Evolutionary conservation across 202 grass and related monocot genomes (phyloP).

Genomic region (Zizania palustris): DNA sequence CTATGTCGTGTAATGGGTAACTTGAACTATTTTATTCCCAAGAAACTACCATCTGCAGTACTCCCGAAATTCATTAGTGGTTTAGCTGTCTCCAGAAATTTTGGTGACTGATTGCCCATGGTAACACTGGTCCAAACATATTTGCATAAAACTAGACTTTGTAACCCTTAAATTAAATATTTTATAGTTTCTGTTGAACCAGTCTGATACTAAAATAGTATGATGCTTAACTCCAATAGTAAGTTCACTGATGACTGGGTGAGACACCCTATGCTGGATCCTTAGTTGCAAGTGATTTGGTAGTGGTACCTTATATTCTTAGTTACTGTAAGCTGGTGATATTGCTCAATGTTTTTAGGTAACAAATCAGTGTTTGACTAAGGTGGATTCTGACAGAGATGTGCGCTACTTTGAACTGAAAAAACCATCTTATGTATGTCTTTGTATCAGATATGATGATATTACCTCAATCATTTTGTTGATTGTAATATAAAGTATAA

Average conservation of each 20-base stretch:
- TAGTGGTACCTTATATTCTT: slow-evolving; percentile 13
- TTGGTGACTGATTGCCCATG: background rate
- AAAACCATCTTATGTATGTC: slow-evolving; percentile 64
- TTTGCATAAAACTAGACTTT: slow-evolving; percentile 25
- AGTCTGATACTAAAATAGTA: background rate
- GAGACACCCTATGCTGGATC: background rate
- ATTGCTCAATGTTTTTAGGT: slow-evolving; percentile 38
- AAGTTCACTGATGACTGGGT: background rate
- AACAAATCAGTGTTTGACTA: slow-evolving; percentile 66
- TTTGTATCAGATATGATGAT: slow-evolving; percentile 27
- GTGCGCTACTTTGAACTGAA: slow-evolving; percentile 88
- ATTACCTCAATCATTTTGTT: slow-evolving; percentile 34
- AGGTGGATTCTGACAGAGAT: slow-evolving; percentile 65
- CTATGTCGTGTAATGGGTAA: background rate
- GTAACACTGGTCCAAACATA: background rate
- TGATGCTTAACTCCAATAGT: background rate
- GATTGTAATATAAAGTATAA: background rate
- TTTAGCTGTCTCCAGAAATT: background rate
- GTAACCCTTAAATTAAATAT: slow-evolving; percentile 26
- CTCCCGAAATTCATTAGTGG: slow-evolving; percentile 6
- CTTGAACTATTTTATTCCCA: background rate
- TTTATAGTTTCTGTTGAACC: background rate
- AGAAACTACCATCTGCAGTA: background rate
- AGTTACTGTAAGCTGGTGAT: slow-evolving; percentile 26
- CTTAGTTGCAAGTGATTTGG: background rate